Evolutionary conservation across 805 yeast species (phyloP), one percentile per base, ranked within the genome.

Genomic region (Jamesozyma piceae): DNA sequence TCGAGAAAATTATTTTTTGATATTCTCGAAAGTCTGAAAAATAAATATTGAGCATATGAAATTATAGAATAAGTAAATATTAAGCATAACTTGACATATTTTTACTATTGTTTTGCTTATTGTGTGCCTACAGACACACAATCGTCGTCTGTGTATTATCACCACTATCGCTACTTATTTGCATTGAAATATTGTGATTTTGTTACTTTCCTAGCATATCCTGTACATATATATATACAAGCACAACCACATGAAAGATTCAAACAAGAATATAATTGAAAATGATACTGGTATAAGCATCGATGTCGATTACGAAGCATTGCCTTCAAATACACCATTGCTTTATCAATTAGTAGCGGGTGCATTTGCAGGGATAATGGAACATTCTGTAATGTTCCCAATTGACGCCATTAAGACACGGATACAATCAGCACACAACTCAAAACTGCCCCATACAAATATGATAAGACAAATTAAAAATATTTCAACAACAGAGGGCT

Each of bases 321-420:
- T 92, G 31, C 97, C 97, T 1, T 82, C 80, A 24, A 78, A 80
- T 54, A 88, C 96, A 11, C 79, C 97, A 1, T 66, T 92, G 41
- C 59, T 78, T 10, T 85, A 95, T 3, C 95, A 89, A 60, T 72
- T 92, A 46, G 59, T 77, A n/a, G 98, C 98, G 1, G 98, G 98
- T n/a, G 97, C 97, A 0, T 85, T 88, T 66, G 98, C 98, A 15
- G 98, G 98, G 28, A 87, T 92, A 42, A 87, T 92, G 97, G 98
- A 92, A 63, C 98, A 92, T 65, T 81, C 96, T 0, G 89, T 92
- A 35, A 90, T 92, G 97, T 92, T 81, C 60, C 98, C 98, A 1
- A 78, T 92, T 35, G 98, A 92, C 62, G 92, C 95, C 13, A 75
- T 92, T 53, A 90, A 90, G 68, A 92, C 98, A 5, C 72, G 98